Percentiles rank a stretch among this genome's conserved stretches.
Evolutionary conservation across 495 filamentous ascomycete genomes (phyloP).

Genomic region (Annulohypoxylon maeteangense): DNA sequence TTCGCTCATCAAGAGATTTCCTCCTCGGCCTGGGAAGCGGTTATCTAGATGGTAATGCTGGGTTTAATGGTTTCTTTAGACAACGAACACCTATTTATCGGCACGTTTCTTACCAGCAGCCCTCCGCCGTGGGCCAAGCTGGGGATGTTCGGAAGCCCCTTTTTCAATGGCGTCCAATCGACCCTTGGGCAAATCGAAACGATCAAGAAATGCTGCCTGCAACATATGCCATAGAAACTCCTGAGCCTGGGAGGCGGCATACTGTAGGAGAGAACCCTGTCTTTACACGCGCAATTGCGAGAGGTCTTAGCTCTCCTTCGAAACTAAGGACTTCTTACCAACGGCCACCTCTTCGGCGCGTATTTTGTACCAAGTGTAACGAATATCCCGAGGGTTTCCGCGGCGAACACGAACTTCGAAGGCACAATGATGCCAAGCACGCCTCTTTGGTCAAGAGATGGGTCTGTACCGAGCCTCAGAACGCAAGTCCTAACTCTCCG

Average conservation of each 20-base stretch:
- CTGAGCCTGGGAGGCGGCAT: constrained; percentile 55
- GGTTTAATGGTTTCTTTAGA: constrained; percentile 58
- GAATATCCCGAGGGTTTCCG: constrained; percentile 90
- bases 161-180: constrained; percentile 55
- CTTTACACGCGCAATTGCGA: constrained; percentile 50
- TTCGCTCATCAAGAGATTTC: constrained; percentile 57
- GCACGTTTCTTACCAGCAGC: constrained; percentile 47
- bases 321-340: constrained; percentile 78
- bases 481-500: constrained; percentile 52
- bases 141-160: constrained; percentile 53
- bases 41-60: constrained; percentile 50
- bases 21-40: constrained; percentile 57
- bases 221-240: constrained; percentile 50
- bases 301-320: constrained; percentile 55
- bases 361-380: constrained; percentile 80
- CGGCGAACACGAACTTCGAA: constrained; percentile 90
- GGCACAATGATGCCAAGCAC: constrained; percentile 87
- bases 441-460: constrained; percentile 77
- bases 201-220: constrained; percentile 44
- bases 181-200: constrained; percentile 50
- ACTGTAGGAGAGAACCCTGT: constrained; percentile 60
- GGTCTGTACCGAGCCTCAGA: constrained; percentile 69
- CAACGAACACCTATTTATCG: constrained; percentile 54
- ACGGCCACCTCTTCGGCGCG: constrained; percentile 80
- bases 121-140: constrained; percentile 49